phyloP scores from a whole-genome alignment of 208 protist species.

The Trypanosoma avium region DNA sequence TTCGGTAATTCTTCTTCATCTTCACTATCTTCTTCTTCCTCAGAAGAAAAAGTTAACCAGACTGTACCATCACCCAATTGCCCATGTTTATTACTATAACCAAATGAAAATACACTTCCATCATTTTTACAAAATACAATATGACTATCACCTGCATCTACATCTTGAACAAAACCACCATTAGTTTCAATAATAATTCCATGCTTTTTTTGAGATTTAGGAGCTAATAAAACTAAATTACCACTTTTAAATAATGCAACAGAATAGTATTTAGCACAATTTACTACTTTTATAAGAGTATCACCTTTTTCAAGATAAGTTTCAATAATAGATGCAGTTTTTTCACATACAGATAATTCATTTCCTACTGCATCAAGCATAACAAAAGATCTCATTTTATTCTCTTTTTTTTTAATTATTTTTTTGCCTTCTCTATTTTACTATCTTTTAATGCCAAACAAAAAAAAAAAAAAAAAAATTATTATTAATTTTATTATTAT shows the following conservation, averaged over 20 bases:
- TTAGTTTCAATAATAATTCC: slow-evolving; percentile 31
- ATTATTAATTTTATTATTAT: no score
- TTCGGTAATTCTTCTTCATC: slow-evolving; percentile 12
- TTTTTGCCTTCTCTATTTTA: no score
- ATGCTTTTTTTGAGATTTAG: slow-evolving; percentile 21
- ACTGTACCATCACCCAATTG: slow-evolving; percentile 84
- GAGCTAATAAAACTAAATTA: slow-evolving; percentile 42
- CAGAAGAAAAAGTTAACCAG: slow-evolving; percentile 35
- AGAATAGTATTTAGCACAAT: slow-evolving; percentile 41
- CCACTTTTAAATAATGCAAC: slow-evolving; percentile 44
- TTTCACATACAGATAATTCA: slow-evolving; percentile 7
- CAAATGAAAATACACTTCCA: slow-evolving; percentile 71
- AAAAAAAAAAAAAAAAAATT: not conserved
- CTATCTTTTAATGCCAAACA: no score
- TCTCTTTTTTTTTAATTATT: not conserved
- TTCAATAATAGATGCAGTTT: slow-evolving; percentile 18
- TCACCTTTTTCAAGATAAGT: slow-evolving; percentile 25
- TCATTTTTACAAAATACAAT: slow-evolving; percentile 80
- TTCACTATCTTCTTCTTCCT: slow-evolving; percentile 7
- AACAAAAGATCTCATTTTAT: slow-evolving; percentile 14
- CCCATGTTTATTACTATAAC: slow-evolving; percentile 76
- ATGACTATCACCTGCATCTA: slow-evolving; percentile 70
- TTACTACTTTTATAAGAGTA: slow-evolving; percentile 40
- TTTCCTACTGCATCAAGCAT: slow-evolving; percentile 11
- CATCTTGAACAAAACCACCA: slow-evolving; percentile 54